phyloP scores from a whole-genome alignment of 371 early-diverging fungal genomes.

The Mucor velutinosus region DNA sequence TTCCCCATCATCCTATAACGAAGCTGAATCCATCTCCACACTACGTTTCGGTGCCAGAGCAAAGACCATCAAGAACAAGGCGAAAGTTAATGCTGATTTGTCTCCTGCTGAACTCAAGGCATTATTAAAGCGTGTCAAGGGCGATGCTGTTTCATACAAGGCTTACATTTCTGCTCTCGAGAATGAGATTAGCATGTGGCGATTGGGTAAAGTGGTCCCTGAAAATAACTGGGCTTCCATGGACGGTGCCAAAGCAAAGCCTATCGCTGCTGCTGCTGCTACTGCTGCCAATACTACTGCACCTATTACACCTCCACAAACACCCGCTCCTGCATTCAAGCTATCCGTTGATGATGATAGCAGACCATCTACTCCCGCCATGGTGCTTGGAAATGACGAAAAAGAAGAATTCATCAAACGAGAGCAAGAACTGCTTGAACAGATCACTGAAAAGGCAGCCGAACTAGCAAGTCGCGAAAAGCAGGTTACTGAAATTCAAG shows the following conservation, averaged over 20 bases:
- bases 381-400: slow-evolving; percentile 82
- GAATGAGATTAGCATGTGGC: slow-evolving; percentile 88
- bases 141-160: slow-evolving; percentile 77
- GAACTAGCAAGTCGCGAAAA: slow-evolving; percentile 61
- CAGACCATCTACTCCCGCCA: slow-evolving; percentile 79
- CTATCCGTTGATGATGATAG: slow-evolving; percentile 43
- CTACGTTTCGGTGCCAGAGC: slow-evolving; percentile 97
- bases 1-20: slow-evolving; percentile 95
- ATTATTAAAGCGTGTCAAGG: slow-evolving; percentile 85
- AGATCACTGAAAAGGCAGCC: slow-evolving; percentile 82
- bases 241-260: slow-evolving; percentile 92
- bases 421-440: slow-evolving; percentile 92
- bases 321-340: slow-evolving; percentile 58
- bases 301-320: slow-evolving; percentile 37
- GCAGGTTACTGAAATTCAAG: slow-evolving; percentile 57
- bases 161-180: slow-evolving; percentile 83
- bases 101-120: slow-evolving; percentile 92
- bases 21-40: slow-evolving; percentile 95
- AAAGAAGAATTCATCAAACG: slow-evolving; percentile 91
- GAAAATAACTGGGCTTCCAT: slow-evolving; percentile 79
- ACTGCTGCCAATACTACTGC: background rate
- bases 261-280: slow-evolving; percentile 90
- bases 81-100: slow-evolving; percentile 95
- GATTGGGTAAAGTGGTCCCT: slow-evolving; percentile 77
- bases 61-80: slow-evolving; percentile 98